Evolutionary conservation across 768 basidiomycete genomes (phyloP).

Genomic region (Tulasnella sp.): DNA sequence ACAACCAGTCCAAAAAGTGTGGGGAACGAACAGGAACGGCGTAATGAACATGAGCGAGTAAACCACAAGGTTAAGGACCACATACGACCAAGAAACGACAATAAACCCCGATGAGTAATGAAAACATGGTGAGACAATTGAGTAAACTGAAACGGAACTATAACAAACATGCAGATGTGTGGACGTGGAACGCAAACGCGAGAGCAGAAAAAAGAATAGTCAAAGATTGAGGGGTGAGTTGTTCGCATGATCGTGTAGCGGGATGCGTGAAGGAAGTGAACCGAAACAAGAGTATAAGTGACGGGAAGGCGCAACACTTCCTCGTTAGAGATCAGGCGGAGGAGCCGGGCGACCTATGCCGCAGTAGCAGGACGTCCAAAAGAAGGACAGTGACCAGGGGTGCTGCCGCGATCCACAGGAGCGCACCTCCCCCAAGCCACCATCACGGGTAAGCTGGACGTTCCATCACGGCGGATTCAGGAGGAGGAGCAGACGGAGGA

Average conservation of each 20-base stretch:
- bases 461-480: background rate
- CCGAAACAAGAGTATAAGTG: background rate
- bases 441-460: conserved; percentile 28
- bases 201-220: background rate
- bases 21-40: background rate
- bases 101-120: conserved; percentile 8
- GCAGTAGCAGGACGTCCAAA: conserved; percentile 24
- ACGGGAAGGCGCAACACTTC: conserved; percentile 9
- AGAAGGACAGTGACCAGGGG: conserved; percentile 20
- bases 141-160: background rate
- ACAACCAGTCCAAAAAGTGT: background rate
- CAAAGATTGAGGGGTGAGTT: conserved; percentile 8
- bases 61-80: background rate
- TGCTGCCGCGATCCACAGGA: conserved; percentile 29
- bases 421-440: conserved; percentile 32
- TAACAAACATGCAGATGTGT: conserved; percentile 1
- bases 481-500: conserved; percentile 20
- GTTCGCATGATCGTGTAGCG: conserved; percentile 10
- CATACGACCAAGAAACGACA: conserved; percentile 1
- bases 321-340: conserved; percentile 26
- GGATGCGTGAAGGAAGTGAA: conserved; percentile 6
- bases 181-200: background rate
- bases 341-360: conserved; percentile 14
- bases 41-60: background rate
- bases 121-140: background rate